Evolutionary conservation across 768 basidiomycete species (phyloP).

Genomic region (Leccinum longicurvipes): DNA sequence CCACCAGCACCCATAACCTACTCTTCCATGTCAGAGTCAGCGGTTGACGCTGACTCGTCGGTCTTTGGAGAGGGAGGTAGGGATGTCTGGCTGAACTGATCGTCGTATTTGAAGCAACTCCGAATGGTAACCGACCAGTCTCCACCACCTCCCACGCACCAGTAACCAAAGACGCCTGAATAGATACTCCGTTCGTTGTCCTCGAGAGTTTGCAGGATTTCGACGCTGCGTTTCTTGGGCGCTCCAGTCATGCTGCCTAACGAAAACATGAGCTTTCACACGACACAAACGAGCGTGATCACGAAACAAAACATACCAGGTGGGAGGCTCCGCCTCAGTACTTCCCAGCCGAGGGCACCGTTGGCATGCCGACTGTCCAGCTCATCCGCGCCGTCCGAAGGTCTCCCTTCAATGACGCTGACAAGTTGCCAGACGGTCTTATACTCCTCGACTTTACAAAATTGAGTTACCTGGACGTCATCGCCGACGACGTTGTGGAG

Average conservation of each 20-base stretch:
- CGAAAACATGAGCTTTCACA: background rate
- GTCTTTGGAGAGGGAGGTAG: slow-evolving; percentile 9
- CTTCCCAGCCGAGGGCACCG: slow-evolving; percentile 69
- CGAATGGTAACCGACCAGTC: slow-evolving; percentile 96
- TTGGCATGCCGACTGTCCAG: slow-evolving; percentile 35
- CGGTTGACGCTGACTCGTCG: slow-evolving; percentile 10
- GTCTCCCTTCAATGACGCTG: slow-evolving; percentile 81
- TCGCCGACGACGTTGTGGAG: slow-evolving; percentile 81
- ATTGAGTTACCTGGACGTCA: slow-evolving; percentile 76
- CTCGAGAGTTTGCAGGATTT: slow-evolving; percentile 82
- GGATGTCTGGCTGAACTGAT: slow-evolving; percentile 18
- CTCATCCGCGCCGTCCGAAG: slow-evolving; percentile 35
- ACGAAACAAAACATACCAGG: slow-evolving; percentile 53
- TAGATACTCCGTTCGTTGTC: slow-evolving; percentile 71
- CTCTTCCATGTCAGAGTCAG: slow-evolving; percentile 38
- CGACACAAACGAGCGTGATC: background rate
- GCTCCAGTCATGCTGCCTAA: slow-evolving; percentile 98
- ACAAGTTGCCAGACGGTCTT: slow-evolving; percentile 95
- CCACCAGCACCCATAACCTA: slow-evolving; percentile 93
- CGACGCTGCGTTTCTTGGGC: slow-evolving; percentile 90
- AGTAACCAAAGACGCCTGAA: slow-evolving; percentile 92
- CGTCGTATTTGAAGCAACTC: slow-evolving; percentile 79
- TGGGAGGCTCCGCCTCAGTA: slow-evolving; percentile 74
- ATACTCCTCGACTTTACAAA: slow-evolving; percentile 88
- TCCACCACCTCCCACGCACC: slow-evolving; percentile 81